Percentiles rank a stretch among this genome's conserved stretches.
These are phyloP conservation scores for Rhodotorula babjevae DNA, from an alignment of 768 basidiomycete genomes.

Conservation along the genomic window DNA sequence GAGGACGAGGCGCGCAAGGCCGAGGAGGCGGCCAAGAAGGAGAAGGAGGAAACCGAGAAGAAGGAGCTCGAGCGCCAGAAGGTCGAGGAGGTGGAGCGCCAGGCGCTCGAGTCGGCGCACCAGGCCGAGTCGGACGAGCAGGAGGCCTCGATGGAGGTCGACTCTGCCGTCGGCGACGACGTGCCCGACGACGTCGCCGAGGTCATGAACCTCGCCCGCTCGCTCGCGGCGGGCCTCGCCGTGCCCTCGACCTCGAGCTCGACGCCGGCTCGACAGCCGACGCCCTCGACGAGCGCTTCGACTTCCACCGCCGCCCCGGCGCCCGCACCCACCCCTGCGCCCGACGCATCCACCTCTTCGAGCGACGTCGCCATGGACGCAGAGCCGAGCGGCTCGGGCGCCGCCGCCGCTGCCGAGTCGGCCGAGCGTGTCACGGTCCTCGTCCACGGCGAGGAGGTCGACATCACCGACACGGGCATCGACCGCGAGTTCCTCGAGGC, in stretches of 20 bases:
- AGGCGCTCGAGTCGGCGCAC: slow-evolving; percentile 40
- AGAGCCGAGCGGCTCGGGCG: slow-evolving; percentile 31
- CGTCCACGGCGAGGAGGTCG: slow-evolving; percentile 86
- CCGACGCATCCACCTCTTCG: not conserved
- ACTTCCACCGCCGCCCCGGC: not conserved
- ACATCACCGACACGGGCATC: slow-evolving; percentile 97
- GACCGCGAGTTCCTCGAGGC: slow-evolving; percentile 97
- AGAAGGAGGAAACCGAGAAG: slow-evolving; percentile 22
- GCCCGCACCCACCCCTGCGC: not conserved
- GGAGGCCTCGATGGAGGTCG: slow-evolving; percentile 31
- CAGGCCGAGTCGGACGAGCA: slow-evolving; percentile 7
- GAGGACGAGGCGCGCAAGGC: slow-evolving; percentile 20
- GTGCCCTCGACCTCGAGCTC: slow-evolving; percentile 19
- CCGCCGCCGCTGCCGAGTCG: slow-evolving; percentile 5
- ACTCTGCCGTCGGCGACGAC: slow-evolving; percentile 10
- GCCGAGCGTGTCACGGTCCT: slow-evolving; percentile 67
- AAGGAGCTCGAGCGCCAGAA: not conserved
- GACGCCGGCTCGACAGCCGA: slow-evolving; percentile 6
- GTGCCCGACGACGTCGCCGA: slow-evolving; percentile 35
- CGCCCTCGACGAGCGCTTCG: not conserved
- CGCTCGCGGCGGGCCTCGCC: slow-evolving; percentile 37
- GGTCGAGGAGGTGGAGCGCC: slow-evolving; percentile 41
- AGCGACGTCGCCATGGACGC: slow-evolving; percentile 13
- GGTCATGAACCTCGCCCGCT: slow-evolving; percentile 37
- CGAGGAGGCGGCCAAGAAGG: slow-evolving; percentile 21